Evolutionary conservation across 768 basidiomycete species (phyloP), one percentile per base, ranked within the genome.

Genomic region (Pisolithus microcarpus): DNA sequence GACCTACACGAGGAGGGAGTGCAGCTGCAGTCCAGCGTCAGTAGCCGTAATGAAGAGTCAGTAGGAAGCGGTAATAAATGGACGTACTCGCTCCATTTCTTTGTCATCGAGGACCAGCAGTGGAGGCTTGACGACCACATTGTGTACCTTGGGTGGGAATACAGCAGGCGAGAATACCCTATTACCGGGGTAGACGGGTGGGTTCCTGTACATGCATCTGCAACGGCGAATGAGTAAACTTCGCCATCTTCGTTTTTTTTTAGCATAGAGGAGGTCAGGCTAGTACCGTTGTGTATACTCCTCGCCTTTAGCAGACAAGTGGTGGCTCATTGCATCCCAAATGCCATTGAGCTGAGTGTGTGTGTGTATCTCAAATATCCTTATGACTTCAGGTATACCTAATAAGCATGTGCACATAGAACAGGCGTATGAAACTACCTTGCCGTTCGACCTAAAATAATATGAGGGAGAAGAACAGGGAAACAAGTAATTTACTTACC

Each of bases 1-100:
- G 11, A 43, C 79, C 49, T 60, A 84, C 81, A 80, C 73, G n/a
- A 84, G 70, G 23, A 83, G 70, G 1, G 76, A 70, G 56, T 84
- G 81, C 8, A 83, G 67, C 80, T 83, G 43, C 7, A 49, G 21
- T 26, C 5, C 3, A 4, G 11, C 10, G 31, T 34, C 31, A 34
- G 11, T 13, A 34, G 13, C 5, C 31, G 11, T 34, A 24, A 26
- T 37, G 37, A 13, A 34, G 30, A 16, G 57, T 43, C 18, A 42
- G 43, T 18, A 9, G 37, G 8, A 13, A 8, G 31, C 19, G 11
- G n/a, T 16, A n/a, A n/a, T 8, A 7, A 11, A 31, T 7, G 2
- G 21, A 52, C 55, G 6, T 8, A 81, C 80, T 70, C 79, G 72
- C 50, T 75, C 73, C 40, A 69, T 65, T 43, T 78, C 74, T 30